Conservation (phyloP, 495 filamentous ascomycete genomes). For the Neurospora intermedia region DNA sequence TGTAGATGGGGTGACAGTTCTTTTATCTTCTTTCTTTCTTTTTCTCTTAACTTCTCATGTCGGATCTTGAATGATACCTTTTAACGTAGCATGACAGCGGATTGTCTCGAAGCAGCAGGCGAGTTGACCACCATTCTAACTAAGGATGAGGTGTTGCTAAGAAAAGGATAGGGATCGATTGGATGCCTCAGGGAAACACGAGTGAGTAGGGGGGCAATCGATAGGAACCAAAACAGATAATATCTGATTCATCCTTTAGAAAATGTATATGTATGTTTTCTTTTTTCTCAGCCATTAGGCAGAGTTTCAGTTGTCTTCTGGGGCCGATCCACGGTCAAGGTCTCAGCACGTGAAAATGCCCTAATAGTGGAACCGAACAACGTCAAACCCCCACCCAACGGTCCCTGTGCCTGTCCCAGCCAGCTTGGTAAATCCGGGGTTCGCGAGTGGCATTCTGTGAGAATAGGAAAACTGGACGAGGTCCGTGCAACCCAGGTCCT, state of each 20-base stretch:
- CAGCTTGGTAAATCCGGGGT: neutral
- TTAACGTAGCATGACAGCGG: conserved; percentile 14
- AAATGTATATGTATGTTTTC: neutral
- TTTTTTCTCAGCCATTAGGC: neutral
- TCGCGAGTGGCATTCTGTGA: neutral
- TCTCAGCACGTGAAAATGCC: neutral
- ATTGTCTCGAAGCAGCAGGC: neutral
- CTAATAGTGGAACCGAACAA: neutral
- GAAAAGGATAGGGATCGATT: neutral
- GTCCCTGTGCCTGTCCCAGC: neutral
- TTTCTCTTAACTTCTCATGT: conserved; percentile 16
- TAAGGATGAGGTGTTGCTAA: neutral
- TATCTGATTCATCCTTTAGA: neutral
- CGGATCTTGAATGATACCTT: conserved; percentile 28
- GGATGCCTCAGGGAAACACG: neutral
- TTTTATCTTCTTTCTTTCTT: neutral
- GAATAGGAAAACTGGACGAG: neutral
- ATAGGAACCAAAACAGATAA: neutral
- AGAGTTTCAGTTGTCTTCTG: neutral
- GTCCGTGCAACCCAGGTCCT: neutral
- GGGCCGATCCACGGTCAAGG: neutral
- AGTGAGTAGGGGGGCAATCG: neutral
- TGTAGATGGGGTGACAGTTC: neutral
- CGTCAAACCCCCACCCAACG: neutral
- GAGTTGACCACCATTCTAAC: neutral